Percentiles rank a stretch among this genome's conserved stretches.
Conservation (phyloP, 2,329 filamentous ascomycete genomes). For the Phyllosticta citribraziliensis region DNA sequence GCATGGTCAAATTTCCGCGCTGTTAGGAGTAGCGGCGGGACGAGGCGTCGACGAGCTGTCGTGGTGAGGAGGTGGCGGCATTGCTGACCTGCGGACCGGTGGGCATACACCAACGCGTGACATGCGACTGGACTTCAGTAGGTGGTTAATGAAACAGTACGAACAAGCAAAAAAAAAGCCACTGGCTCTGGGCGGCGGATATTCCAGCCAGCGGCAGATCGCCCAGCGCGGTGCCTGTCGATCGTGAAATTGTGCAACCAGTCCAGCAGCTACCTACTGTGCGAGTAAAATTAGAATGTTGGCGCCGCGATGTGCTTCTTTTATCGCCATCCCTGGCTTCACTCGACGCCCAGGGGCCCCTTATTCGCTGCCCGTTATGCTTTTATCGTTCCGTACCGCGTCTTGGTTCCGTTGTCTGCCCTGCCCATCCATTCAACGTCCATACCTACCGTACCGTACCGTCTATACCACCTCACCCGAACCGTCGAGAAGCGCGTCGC, state of each 20-base stretch:
- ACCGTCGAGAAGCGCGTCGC: slow-evolving; percentile 5
- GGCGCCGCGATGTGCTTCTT: slow-evolving; percentile 7
- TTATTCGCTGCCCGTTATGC: slow-evolving; percentile 4
- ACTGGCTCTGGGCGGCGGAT: neutral
- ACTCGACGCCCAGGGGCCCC: slow-evolving; percentile 1
- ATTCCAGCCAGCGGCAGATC: neutral
- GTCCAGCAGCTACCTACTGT: neutral
- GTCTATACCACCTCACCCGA: neutral
- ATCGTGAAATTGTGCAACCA: slow-evolving; percentile 6
- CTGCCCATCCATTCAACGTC: neutral
- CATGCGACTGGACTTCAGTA: no score
- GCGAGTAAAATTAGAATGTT: slow-evolving; percentile 3
- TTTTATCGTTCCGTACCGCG: slow-evolving; percentile 4
- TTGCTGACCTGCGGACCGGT: no score
- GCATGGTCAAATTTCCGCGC: neutral
- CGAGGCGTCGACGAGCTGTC: neutral
- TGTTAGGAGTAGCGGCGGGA: neutral
- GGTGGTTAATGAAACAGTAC: neutral
- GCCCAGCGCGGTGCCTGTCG: neutral
- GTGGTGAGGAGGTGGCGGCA: neutral
- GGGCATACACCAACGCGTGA: neutral
- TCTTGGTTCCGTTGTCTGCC: neutral
- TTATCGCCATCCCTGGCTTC: slow-evolving; percentile 9
- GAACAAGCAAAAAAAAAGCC: neutral
- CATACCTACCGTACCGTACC: neutral